Evolutionary conservation across 1,139 yeast genomes (phyloP).

Genomic region (Protomyces inouyei): DNA sequence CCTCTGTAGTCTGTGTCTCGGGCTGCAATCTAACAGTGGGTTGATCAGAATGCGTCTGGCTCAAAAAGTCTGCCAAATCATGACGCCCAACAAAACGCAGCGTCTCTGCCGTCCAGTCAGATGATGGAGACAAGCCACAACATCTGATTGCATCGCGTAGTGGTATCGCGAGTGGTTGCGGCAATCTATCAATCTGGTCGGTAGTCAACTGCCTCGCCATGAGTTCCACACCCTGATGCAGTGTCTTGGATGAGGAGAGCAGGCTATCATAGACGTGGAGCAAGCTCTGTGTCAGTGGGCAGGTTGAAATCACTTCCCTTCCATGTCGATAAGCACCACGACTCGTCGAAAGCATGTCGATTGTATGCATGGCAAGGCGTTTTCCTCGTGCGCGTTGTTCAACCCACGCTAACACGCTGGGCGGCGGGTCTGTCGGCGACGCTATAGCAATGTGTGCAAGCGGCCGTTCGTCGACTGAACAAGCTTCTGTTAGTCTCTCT

Average conservation of each 20-base stretch:
- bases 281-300: constrained; percentile 17
- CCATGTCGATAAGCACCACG: constrained; percentile 13
- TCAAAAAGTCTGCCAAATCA: constrained; percentile 49
- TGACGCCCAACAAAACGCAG: constrained; percentile 61
- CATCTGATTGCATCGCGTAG: constrained; percentile 47
- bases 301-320: constrained; percentile 4
- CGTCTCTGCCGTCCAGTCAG: constrained; percentile 39
- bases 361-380: constrained; percentile 17
- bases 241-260: constrained; percentile 51
- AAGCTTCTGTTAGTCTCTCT: constrained; percentile 17
- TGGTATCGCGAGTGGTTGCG: constrained; percentile 65
- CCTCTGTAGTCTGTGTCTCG: constrained; percentile 43
- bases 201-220: constrained; percentile 53
- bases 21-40: constrained; percentile 2
- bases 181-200: constrained; percentile 55
- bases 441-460: not conserved
- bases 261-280: constrained; percentile 39
- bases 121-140: constrained; percentile 55
- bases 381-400: constrained; percentile 3
- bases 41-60: constrained; percentile 9
- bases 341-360: not conserved
- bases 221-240: constrained; percentile 53
- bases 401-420: constrained; percentile 8
- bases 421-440: constrained; percentile 20
- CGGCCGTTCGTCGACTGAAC: not conserved